Evolutionary conservation across 1,284 basidiomycete genomes (phyloP).

Genomic region (Neonothopanus nambi): DNA sequence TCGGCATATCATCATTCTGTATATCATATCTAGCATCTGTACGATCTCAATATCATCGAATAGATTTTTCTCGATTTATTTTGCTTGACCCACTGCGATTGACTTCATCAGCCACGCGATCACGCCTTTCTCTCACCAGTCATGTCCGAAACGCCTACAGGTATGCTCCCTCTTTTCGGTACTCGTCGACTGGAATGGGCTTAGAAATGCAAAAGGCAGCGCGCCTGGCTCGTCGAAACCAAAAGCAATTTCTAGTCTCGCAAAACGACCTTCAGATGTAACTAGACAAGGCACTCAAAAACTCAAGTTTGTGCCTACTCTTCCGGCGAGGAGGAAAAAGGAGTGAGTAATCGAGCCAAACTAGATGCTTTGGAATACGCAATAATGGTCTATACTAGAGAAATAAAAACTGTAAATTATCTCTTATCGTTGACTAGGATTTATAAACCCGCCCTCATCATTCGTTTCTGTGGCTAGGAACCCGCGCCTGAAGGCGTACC

Average conservation of each 20-base stretch:
- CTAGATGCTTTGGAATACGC: conserved; percentile 11
- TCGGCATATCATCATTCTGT: too few relatives aligned
- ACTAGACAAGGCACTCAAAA: conserved; percentile 72
- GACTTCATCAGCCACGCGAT: too few relatives aligned
- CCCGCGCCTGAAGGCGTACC: conserved; percentile 36
- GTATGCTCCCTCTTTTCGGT: not conserved
- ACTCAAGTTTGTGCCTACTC: conserved; percentile 77
- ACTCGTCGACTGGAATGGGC: conserved; percentile 2
- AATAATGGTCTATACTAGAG: conserved; percentile 28
- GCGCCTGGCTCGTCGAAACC: conserved; percentile 25
- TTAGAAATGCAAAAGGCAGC: conserved; percentile 7
- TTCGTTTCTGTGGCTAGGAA: conserved; percentile 47
- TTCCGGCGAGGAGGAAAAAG: conserved; percentile 71
- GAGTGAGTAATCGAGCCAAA: conserved; percentile 40
- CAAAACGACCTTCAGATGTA: conserved; percentile 68
- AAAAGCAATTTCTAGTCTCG: conserved; percentile 72
- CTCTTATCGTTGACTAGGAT: conserved; percentile 7
- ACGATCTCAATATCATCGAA: too few relatives aligned
- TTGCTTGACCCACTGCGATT: too few relatives aligned
- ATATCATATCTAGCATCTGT: too few relatives aligned
- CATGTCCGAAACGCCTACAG: conserved; percentile 18
- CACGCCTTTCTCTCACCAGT: not conserved
- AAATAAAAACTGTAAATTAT: conserved; percentile 41
- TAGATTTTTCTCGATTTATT: too few relatives aligned
- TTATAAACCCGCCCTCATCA: conserved; percentile 16